These are phyloP conservation scores for Dillenia suffruticosa DNA, from an alignment of 164 flowering plant species.

Conservation along the genomic window DNA sequence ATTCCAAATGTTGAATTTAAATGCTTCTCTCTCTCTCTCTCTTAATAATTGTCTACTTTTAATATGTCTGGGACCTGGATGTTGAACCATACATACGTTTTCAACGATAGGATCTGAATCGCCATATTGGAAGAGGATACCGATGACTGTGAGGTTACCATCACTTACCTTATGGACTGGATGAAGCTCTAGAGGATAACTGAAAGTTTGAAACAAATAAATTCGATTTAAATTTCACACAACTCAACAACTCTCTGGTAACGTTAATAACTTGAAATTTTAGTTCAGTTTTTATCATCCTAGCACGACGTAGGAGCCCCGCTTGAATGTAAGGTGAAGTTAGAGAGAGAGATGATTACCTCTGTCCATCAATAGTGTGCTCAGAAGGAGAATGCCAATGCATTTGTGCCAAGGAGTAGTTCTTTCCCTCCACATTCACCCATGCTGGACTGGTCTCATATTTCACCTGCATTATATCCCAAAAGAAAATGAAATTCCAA, in stretches of 20 bases:
- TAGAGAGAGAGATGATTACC: slow-evolving; percentile 21
- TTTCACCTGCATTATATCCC: slow-evolving; percentile 21
- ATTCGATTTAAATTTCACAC: too few relatives aligned
- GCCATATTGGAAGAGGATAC: slow-evolving; percentile 38
- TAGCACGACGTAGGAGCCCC: too few relatives aligned
- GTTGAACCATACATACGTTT: slow-evolving; percentile 21
- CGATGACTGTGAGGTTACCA: slow-evolving; percentile 39
- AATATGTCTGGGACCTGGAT: neutral
- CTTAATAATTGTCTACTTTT: neutral
- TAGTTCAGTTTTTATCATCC: too few relatives aligned
- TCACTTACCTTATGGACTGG: slow-evolving; percentile 43
- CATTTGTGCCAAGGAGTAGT: slow-evolving; percentile 36
- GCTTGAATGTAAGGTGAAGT: too few relatives aligned
- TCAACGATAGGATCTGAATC: slow-evolving; percentile 37
- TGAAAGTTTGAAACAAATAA: slow-evolving; percentile 4
- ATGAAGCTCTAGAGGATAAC: slow-evolving; percentile 60
- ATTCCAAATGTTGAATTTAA: too few relatives aligned
- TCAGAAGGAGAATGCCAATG: slow-evolving; percentile 81
- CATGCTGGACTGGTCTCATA: slow-evolving; percentile 28
- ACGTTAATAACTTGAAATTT: too few relatives aligned
- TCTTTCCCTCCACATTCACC: slow-evolving; percentile 32
- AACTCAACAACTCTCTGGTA: too few relatives aligned
- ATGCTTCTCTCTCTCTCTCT: slow-evolving; percentile 18
- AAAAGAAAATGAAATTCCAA: neutral
- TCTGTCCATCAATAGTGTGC: slow-evolving; percentile 46